Base-by-base conservation (phyloP, 306 rosid species). In the Vigna mungo region DNA sequence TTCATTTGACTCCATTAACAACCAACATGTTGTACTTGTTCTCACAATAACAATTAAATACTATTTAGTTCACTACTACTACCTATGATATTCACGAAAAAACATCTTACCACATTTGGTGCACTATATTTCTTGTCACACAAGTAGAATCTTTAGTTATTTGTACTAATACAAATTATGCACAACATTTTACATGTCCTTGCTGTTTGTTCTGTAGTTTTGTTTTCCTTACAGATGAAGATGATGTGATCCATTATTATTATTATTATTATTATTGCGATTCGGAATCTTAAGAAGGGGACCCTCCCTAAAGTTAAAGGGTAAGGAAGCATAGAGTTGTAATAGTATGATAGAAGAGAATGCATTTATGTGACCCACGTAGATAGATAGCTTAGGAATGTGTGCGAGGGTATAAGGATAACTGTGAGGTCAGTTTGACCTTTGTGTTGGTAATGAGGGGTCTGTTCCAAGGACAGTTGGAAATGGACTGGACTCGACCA, bases 401-500 rank as follows among this genome's bases (percentile, higher is more conserved):
- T 5, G 64, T 18, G 78, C 56, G n/a, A 5, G 32, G 46, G 34
- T 51, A 62, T 4, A 62, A 63, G 71, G 86, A 84, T 77, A 86
- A 73, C 61, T 85, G 39, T 14, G 65, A 52, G 85, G 79, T 82
- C 82, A 84, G 67, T 79, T 79, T 79, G 83, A 61, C 77, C 78
- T 76, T 79, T 66, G 60, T 70, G 17, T 77, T 30, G 16, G 9
- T 56, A 36, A 25, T 43, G 78, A 25, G 81, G 83, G 83, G 61
- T 48, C 81, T 56, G 55, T 41, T 56, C 36, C 30, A 51, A 48
- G 68, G 87, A 82, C 86, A 69, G 86, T 81, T 61, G 90, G 89
- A 82, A 70, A 82, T 90, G 89, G 84, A 84, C 85, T 74, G 84
- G 41, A 36, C 41, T 36, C 8, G 88, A 88, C 81, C 41, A 72